A percentile compares a stretch with the other conserved stretches of the same genome.
phyloP scores from a whole-genome alignment of 345 rosid genomes.

The Salix caprea region DNA sequence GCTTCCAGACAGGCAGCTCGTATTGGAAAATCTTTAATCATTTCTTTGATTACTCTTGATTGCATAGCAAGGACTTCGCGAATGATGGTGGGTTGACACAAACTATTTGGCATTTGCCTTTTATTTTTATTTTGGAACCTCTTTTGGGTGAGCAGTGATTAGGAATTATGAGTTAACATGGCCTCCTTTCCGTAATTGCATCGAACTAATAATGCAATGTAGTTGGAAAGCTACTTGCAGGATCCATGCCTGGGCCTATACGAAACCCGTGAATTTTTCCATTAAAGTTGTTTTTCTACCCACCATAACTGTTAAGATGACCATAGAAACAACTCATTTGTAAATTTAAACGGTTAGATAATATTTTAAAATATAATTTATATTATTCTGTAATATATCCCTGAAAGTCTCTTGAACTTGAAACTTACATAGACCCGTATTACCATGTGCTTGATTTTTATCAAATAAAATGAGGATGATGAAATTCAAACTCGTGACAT shows the following conservation, averaged over 20 bases:
- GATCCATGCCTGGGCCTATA: too few species aligned
- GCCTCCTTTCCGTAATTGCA: neutral
- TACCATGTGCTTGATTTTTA: too few species aligned
- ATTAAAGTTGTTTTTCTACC: neutral
- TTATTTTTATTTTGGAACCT: neutral
- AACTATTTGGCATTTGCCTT: neutral
- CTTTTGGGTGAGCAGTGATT: neutral
- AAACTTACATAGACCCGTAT: accelerated
- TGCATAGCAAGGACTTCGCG: neutral
- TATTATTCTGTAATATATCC: accelerated
- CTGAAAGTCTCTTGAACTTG: accelerated
- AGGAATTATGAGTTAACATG: neutral
- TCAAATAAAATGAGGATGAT: accelerated
- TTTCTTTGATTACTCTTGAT: neutral
- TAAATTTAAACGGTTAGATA: accelerated
- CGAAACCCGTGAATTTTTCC: neutral
- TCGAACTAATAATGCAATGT: neutral
- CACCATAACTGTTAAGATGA: too few species aligned
- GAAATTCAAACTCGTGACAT: too few species aligned
- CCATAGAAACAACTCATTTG: too few species aligned
- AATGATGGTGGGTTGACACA: neutral
- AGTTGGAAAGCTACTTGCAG: neutral
- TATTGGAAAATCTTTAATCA: neutral
- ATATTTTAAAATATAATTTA: too few species aligned
- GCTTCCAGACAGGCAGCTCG: neutral